These are phyloP conservation scores for Pholiota conissans DNA, from an alignment of 768 basidiomycete genomes.

Conservation along the genomic window DNA sequence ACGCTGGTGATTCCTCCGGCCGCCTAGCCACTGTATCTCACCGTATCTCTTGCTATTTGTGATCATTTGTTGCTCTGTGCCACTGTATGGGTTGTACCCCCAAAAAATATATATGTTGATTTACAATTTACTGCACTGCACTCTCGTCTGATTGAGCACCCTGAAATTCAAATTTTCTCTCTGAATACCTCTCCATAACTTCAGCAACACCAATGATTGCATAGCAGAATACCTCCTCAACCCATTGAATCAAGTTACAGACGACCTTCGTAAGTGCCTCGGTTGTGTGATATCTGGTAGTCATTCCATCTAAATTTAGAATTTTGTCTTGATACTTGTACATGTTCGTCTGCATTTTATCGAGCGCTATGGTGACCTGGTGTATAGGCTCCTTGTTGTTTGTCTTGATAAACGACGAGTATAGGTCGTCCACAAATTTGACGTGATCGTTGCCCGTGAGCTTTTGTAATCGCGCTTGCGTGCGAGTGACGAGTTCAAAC, in stretches of 20 bases:
- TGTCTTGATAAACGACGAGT: too few species aligned
- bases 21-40: neutral
- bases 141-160: neutral
- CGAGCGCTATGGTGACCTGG: too few species aligned
- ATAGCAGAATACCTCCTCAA: neutral
- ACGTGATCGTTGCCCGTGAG: too few species aligned
- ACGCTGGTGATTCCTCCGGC: neutral
- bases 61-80: neutral
- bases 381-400: too few species aligned
- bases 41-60: neutral
- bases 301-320: neutral
- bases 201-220: neutral
- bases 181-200: neutral
- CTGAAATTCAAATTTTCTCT: slow-evolving; percentile 1
- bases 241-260: neutral
- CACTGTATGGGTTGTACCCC: neutral
- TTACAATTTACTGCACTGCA: too few species aligned
- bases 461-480: too few species aligned
- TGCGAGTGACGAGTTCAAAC: too few species aligned
- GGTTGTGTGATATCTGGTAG: neutral
- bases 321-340: neutral
- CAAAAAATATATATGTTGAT: neutral
- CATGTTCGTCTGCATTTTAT: too few species aligned
- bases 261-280: neutral
- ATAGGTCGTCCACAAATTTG: too few species aligned